Conservation (phyloP, 257 asterid species). For the Gentiana dahurica region DNA sequence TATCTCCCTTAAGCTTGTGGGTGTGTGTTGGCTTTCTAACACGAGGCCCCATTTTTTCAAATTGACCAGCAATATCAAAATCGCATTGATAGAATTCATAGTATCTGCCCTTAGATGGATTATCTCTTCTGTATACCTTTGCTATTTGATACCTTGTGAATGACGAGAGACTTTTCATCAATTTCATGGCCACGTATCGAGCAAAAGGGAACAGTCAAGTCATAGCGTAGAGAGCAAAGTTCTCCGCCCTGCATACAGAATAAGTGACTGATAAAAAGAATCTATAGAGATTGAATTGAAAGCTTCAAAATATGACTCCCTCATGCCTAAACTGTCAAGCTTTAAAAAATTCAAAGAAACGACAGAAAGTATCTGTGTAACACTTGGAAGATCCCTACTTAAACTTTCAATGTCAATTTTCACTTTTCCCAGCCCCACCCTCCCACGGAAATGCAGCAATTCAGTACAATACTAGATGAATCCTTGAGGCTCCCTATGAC, state of each 20-base stretch:
- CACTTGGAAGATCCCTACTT: no score
- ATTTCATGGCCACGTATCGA: conserved; percentile 82
- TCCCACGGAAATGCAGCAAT: no score
- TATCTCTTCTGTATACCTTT: conserved; percentile 91
- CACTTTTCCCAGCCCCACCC: no score
- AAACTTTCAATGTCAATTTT: no score
- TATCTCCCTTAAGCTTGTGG: conserved; percentile 28
- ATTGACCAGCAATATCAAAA: conserved; percentile 89
- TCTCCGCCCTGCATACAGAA: conserved; percentile 82
- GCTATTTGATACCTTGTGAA: conserved; percentile 95
- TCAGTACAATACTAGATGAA: no score
- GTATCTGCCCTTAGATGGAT: conserved; percentile 91
- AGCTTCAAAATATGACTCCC: no score
- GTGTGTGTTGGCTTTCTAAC: conserved; percentile 71
- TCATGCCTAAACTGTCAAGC: no score
- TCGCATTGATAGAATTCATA: conserved; percentile 97
- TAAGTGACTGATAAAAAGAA: no score
- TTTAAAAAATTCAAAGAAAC: no score
- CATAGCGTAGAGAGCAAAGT: conserved; percentile 94
- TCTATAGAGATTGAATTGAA: background rate
- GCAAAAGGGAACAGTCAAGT: conserved; percentile 94
- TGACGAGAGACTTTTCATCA: conserved; percentile 79
- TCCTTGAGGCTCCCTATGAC: no score
- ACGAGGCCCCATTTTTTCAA: conserved; percentile 88
- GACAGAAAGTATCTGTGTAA: no score